Evolutionary conservation across 2,329 filamentous ascomycete genomes (phyloP), one percentile per base, ranked within the genome.

Genomic region (Monosporascus sp.): DNA sequence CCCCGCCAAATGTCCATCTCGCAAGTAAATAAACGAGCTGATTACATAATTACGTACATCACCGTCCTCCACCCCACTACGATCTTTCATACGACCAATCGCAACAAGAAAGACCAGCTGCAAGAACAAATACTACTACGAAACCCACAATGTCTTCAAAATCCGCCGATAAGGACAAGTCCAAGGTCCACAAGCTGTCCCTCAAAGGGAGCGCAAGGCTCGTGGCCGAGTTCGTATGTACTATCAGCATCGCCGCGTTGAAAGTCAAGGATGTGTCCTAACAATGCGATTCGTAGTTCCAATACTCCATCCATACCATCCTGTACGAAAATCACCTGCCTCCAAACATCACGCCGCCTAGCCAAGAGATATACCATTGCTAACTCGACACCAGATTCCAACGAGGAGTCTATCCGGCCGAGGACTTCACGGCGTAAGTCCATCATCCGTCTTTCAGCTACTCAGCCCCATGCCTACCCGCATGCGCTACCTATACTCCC

Each of bases 271-370:
- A 44, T 5, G 20, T 44, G 18, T 18, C 15, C 41, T 44, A 46
- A 46, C 24, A n/a, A 41, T 22, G 41, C 36, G 11, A 38, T 39
- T 18, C 31, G 7, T 64, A 89, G 83, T 99, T 99, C 68, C 91
- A 99, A 78, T 99, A 96, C 73, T 97, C 90, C 1, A 97, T 97
- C 68, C 94, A 99, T 67, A 95, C 92, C 0, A 97, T 99, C 54
- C 79, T 99, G 85, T 94, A 80, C 65, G 83, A 64, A 37, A 37
- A 45, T 53, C 15, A 48, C 54, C 38, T 53, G 31, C 3, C 6
- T 22, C 2, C 11, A 36, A 6, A 2, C 5, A n/a, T 8, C 14
- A 31, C 6, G 17, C 7, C 24, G 17, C 20, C 7, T 11, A 7
- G n/a, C 22, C n/a, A n/a, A 1, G n/a, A 46, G 7, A n/a, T 17